phyloP scores from a whole-genome alignment of 2,329 filamentous ascomycete genomes.

The Claviceps pusilla region DNA sequence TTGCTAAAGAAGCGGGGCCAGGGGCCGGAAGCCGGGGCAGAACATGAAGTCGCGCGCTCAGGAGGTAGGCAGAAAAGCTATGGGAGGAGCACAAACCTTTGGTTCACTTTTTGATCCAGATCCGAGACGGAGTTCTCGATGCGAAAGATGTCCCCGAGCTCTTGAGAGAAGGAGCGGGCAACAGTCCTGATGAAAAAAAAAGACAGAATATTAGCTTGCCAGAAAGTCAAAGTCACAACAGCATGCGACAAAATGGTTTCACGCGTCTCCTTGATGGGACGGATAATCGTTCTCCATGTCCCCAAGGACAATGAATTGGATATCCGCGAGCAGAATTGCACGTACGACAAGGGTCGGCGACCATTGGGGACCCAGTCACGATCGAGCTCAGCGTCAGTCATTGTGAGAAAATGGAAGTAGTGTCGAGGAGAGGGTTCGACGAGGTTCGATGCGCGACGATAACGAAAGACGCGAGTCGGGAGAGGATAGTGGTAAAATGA shows the following conservation, averaged over 20 bases:
- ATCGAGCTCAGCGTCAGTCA: constrained; percentile 55
- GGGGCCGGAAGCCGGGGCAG: too few species aligned
- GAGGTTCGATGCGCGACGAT: background rate
- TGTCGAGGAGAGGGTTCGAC: background rate
- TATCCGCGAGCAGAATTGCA: constrained; percentile 12
- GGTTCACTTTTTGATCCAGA: constrained; percentile 59
- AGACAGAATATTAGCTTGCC: background rate
- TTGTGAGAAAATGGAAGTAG: constrained; percentile 13
- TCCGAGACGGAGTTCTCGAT: constrained; percentile 65
- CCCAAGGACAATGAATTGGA: background rate
- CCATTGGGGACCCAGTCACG: constrained; percentile 67
- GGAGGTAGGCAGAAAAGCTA: background rate
- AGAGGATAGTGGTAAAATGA: background rate
- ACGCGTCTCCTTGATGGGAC: background rate
- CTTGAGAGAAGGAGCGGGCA: constrained; percentile 71
- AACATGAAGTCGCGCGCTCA: background rate
- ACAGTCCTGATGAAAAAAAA: constrained; percentile 50
- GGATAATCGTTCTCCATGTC: background rate
- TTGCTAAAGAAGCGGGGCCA: background rate
- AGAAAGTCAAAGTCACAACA: background rate
- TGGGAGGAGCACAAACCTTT: constrained; percentile 49
- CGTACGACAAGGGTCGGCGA: constrained; percentile 71
- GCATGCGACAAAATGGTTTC: background rate
- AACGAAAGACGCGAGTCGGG: background rate
- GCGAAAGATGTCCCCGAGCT: constrained; percentile 78